Evolutionary conservation across 805 yeast species (phyloP).

Genomic region (Candida pseudoglaebosa): DNA sequence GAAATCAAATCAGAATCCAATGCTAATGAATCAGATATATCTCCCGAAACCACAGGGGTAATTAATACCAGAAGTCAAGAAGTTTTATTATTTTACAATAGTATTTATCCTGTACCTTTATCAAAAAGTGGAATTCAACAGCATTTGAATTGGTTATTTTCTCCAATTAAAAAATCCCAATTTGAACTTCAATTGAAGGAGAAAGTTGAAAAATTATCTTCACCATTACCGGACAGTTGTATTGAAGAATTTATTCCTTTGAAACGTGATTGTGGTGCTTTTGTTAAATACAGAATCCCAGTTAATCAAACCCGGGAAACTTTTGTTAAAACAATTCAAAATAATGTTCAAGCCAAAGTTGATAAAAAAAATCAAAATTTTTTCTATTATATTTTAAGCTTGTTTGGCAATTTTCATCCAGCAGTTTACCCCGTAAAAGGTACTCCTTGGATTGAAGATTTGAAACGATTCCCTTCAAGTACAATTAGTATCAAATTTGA

Average conservation of each 20-base stretch:
- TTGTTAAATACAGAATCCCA: constrained; percentile 72
- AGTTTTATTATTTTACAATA: constrained; percentile 34
- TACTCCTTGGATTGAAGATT: constrained; percentile 93
- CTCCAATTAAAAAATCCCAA: constrained; percentile 11
- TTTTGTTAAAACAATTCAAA: constrained; percentile 48
- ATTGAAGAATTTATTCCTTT: constrained; percentile 65
- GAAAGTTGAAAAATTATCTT: constrained; percentile 14
- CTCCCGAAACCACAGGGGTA: constrained; percentile 39
- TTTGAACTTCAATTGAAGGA: constrained; percentile 16
- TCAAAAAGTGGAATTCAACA: constrained; percentile 22
- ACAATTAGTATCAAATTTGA: constrained; percentile 65
- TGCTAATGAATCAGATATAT: constrained; percentile 22
- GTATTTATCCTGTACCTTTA: constrained; percentile 27
- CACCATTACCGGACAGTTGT: constrained; percentile 33
- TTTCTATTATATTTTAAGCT: constrained; percentile 9
- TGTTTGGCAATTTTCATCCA: constrained; percentile 31
- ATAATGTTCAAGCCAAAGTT: constrained; percentile 33
- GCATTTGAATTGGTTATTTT: constrained; percentile 16
- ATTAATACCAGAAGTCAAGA: constrained; percentile 32
- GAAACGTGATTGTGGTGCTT: constrained; percentile 88
- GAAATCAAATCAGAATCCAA: constrained; percentile 31
- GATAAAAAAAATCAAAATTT: constrained; percentile 8
- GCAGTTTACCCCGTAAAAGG: constrained; percentile 78
- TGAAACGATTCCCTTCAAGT: constrained; percentile 69
- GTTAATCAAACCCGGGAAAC: constrained; percentile 45